These are phyloP conservation scores for Talaromyces amestolkiae DNA, from an alignment of 2,329 filamentous ascomycete species.

Conservation along the genomic window DNA sequence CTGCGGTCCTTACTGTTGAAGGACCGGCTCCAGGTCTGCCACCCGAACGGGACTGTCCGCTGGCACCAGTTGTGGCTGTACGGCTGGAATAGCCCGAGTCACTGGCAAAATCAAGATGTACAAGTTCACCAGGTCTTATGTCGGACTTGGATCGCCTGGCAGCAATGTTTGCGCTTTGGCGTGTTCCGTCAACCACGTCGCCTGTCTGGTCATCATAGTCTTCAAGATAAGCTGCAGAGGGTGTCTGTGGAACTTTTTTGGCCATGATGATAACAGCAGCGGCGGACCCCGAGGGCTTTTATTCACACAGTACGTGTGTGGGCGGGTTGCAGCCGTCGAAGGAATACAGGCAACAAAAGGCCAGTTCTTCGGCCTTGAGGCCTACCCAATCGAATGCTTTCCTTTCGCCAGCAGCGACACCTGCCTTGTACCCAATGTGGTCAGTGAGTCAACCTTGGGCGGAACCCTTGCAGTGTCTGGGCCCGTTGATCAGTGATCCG, in stretches of 20 bases:
- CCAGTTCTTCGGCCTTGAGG: conserved; percentile 14
- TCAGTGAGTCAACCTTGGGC: conserved; percentile 15
- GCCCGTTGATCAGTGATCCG: conserved; percentile 20
- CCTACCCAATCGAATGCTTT: conserved; percentile 13
- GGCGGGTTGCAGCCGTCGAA: conserved; percentile 7
- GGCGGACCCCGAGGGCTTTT: conserved; percentile 15
- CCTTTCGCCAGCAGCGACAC: conserved; percentile 9
- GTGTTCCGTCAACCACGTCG: conserved; percentile 46
- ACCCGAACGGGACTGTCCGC: conserved; percentile 48
- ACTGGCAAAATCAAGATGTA: conserved; percentile 51
- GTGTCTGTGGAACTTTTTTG: conserved; percentile 33
- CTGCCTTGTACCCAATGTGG: conserved; percentile 17
- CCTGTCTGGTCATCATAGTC: conserved; percentile 49
- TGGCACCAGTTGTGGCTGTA: conserved; percentile 54
- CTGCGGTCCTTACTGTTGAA: conserved; percentile 37
- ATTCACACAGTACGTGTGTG: conserved; percentile 9
- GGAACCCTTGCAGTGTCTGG: conserved; percentile 17
- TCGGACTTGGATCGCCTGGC: conserved; percentile 49
- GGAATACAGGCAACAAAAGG: conserved; percentile 7
- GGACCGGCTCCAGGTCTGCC: conserved; percentile 38
- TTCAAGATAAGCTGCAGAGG: conserved; percentile 44
- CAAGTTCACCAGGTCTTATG: conserved; percentile 33
- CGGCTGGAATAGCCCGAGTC: conserved; percentile 64
- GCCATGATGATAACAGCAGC: conserved; percentile 33
- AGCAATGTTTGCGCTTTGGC: conserved; percentile 51